Conservation (phyloP, 2,329 filamentous ascomycete genomes). For the Claviceps humidiphila region DNA sequence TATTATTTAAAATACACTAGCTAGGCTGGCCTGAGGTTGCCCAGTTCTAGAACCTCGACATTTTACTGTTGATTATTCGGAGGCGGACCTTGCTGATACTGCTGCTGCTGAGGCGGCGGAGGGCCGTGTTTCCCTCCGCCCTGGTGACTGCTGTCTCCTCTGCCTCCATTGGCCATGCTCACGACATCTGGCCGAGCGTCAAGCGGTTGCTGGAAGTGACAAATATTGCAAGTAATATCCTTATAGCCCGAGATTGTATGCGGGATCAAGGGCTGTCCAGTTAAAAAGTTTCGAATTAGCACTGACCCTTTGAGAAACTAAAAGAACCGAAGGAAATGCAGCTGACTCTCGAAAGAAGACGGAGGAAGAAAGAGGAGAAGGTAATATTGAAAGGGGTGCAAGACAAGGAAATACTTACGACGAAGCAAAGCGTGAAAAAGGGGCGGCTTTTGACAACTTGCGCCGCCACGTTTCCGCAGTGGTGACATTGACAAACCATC, state of each 20-base stretch:
- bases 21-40: too few species aligned
- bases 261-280: conserved; percentile 50
- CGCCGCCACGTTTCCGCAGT: conserved; percentile 52
- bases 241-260: conserved; percentile 54
- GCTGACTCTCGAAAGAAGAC: neutral
- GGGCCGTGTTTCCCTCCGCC: conserved; percentile 18
- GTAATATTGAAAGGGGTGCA: neutral
- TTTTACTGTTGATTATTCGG: neutral
- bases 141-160: neutral
- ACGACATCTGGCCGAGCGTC: conserved; percentile 43
- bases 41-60: neutral
- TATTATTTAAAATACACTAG: neutral
- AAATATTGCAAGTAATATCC: conserved; percentile 62
- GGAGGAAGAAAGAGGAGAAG: neutral
- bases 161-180: conserved; percentile 33
- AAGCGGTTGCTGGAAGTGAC: conserved; percentile 60
- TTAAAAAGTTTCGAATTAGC: neutral
- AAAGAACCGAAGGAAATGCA: neutral
- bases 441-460: conserved; percentile 49
- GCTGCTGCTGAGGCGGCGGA: conserved; percentile 11
- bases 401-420: conserved; percentile 32
- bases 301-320: too few species aligned
- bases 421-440: conserved; percentile 72
- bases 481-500: conserved; percentile 48
- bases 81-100: neutral